A percentile compares a stretch with the other conserved stretches of the same genome.
These are phyloP conservation scores for Colletotrichum eleusines DNA, from an alignment of 2,329 filamentous ascomycete species.

Conservation along the genomic window DNA sequence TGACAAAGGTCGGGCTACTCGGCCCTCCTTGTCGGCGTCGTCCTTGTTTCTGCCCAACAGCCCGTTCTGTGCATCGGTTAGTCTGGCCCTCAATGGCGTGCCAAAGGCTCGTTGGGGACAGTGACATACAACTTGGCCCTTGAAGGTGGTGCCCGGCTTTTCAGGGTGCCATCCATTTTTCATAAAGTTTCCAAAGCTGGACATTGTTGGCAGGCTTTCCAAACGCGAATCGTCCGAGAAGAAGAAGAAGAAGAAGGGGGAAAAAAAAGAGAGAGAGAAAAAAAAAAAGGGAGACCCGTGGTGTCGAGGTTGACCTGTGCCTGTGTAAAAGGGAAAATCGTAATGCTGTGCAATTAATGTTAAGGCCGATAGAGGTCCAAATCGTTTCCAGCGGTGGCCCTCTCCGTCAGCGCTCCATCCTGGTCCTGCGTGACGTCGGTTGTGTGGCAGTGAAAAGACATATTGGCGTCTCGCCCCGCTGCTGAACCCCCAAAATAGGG, in stretches of 20 bases:
- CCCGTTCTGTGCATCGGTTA: conserved; percentile 55
- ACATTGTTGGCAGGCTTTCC: conserved; percentile 51
- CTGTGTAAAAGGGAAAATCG: conserved; percentile 26
- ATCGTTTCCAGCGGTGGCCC: conserved; percentile 30
- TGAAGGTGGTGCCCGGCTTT: conserved; percentile 56
- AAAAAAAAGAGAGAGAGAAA: not conserved
- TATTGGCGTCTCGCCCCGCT: conserved; percentile 22
- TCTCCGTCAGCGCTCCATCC: conserved; percentile 38
- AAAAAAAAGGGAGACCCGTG: too few relatives aligned
- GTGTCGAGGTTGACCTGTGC: conserved; percentile 2
- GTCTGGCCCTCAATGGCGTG: conserved; percentile 16
- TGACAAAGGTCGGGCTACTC: conserved; percentile 71
- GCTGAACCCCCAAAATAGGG: conserved; percentile 16
- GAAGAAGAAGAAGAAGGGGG: not conserved
- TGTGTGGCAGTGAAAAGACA: conserved; percentile 28
- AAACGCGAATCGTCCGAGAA: not conserved
- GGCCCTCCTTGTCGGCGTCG: conserved; percentile 48
- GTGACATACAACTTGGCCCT: conserved; percentile 60
- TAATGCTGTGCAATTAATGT: conserved; percentile 32
- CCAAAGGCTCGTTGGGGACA: not conserved
- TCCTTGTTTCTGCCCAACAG: conserved; percentile 58
- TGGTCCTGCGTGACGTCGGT: conserved; percentile 36
- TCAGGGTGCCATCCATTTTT: conserved; percentile 68
- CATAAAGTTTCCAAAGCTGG: conserved; percentile 60
- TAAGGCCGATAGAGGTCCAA: conserved; percentile 28